phyloP scores from a whole-genome alignment of 176 grass and related monocot species.

The Tillandsia leiboldiana region DNA sequence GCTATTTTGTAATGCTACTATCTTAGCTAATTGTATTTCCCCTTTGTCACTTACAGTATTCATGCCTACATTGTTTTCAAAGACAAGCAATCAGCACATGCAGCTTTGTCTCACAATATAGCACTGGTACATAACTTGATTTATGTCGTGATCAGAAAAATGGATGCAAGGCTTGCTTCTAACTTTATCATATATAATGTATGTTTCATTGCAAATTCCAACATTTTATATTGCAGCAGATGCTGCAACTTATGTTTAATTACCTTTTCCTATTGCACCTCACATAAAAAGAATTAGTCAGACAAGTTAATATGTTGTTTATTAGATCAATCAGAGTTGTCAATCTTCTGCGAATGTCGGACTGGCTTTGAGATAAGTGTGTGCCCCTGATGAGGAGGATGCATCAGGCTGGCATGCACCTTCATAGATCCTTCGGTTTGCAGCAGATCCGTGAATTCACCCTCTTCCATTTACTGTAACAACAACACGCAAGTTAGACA shows the following conservation, averaged over 20 bases:
- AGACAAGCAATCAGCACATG: slow-evolving; percentile 45
- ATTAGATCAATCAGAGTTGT: slow-evolving; percentile 3
- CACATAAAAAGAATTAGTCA: slow-evolving; percentile 27
- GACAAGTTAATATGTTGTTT: not conserved
- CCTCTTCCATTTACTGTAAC: slow-evolving; percentile 78
- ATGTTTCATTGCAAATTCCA: no score
- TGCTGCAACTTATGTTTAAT: not conserved
- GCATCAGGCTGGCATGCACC: no score
- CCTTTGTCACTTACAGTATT: slow-evolving; percentile 44
- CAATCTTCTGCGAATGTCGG: not conserved
- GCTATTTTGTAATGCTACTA: not conserved
- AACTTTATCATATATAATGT: not conserved
- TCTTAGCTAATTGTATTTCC: slow-evolving; percentile 1
- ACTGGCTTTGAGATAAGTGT: not conserved
- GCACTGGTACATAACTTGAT: slow-evolving; percentile 30
- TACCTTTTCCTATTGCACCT: not conserved
- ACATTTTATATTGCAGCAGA: no score
- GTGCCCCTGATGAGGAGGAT: not conserved
- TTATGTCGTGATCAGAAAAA: not conserved
- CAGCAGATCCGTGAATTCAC: slow-evolving; percentile 54
- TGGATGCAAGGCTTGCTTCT: not conserved
- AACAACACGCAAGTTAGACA: slow-evolving; percentile 13
- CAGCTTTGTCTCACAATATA: slow-evolving; percentile 82
- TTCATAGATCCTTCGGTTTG: slow-evolving; percentile 5
- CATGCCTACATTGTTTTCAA: slow-evolving; percentile 97